Evolutionary conservation across 2,329 filamentous ascomycete genomes (phyloP), one percentile per base, ranked within the genome.

Genomic region (Claviceps sp.): DNA sequence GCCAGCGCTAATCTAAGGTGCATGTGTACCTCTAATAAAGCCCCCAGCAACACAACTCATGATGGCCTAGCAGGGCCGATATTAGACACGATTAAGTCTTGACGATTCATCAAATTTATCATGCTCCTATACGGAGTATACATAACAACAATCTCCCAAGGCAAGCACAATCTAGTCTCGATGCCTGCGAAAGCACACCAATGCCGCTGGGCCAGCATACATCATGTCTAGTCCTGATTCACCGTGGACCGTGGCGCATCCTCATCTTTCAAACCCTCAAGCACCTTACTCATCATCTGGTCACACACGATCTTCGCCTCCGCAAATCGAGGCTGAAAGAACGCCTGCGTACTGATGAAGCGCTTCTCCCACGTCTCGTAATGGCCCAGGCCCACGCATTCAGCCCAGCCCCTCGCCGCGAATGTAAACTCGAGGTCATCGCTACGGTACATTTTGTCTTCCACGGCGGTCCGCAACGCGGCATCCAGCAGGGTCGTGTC

Each of bases 371-470:
- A 98, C 39, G 86, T 87, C 58, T 95, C 87, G 64, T 97, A 97
- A 66, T 96, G 86, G 2, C 91, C 88, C 55, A 95, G 81, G 26
- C 80, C 83, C 40, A 98, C 93, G 55, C 90, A 90, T 66, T 96
- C 89, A 42, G 88, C 93, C 93, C 93, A 98, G 5, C 89, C 93
- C 52, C 90, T 76, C 26, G 94, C 94, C 1, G 93, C 94, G 70
- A 98, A 97, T 0, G 91, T 95, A 64, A 98, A 98, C 68, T 98
- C 93, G 52, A 98, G 73, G 65, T 98, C 93, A 63, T 98, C 93
- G 23, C 85, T 86, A n/a, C 93, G 79, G 70, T 96, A 98, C 0
- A 85, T 91, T 60, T 86, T 84, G 67, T 98, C 91, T 57, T 91
- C 79, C 60, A 96, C 82, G 3, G 89, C 91, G 7, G 88, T 93